Evolutionary conservation across 2,329 filamentous ascomycete species (phyloP).

Genomic region (Botryosphaeria dothidea): DNA sequence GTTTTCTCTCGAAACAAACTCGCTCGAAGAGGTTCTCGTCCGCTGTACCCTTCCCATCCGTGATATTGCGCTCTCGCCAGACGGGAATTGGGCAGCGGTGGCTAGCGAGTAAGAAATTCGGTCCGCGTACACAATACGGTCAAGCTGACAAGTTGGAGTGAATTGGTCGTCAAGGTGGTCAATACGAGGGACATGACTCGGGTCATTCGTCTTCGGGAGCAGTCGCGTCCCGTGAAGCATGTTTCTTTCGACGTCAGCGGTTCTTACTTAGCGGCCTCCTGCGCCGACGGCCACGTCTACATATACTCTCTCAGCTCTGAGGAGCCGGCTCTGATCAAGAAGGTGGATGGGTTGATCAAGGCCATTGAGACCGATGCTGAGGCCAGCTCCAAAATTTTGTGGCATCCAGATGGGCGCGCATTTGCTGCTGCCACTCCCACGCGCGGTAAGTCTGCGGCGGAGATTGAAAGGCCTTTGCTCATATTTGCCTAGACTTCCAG

Average conservation of each 20-base stretch:
- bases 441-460: slow-evolving; percentile 40
- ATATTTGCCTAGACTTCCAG: slow-evolving; percentile 62
- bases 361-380: slow-evolving; percentile 76
- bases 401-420: slow-evolving; percentile 93
- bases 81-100: slow-evolving; percentile 86
- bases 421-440: slow-evolving; percentile 84
- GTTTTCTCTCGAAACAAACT: slow-evolving; percentile 75
- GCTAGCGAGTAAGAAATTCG: slow-evolving; percentile 73
- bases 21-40: slow-evolving; percentile 78
- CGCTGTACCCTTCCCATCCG: slow-evolving; percentile 84
- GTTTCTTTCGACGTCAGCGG: slow-evolving; percentile 84
- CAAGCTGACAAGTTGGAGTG: slow-evolving; percentile 49
- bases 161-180: slow-evolving; percentile 87
- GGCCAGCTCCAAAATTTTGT: slow-evolving; percentile 71
- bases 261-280: slow-evolving; percentile 74
- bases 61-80: slow-evolving; percentile 78
- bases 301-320: slow-evolving; percentile 80
- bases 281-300: slow-evolving; percentile 86
- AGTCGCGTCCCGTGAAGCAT: slow-evolving; percentile 86
- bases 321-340: slow-evolving; percentile 77
- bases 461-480: neutral
- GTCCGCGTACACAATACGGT: neutral
- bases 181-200: slow-evolving; percentile 75
- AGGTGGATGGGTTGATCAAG: slow-evolving; percentile 83
- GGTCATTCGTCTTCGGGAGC: slow-evolving; percentile 78